Evolutionary conservation across 108 stramenopile species (phyloP), one percentile per base, ranked within the genome.

Genomic region (Parietichytrium sp.): DNA sequence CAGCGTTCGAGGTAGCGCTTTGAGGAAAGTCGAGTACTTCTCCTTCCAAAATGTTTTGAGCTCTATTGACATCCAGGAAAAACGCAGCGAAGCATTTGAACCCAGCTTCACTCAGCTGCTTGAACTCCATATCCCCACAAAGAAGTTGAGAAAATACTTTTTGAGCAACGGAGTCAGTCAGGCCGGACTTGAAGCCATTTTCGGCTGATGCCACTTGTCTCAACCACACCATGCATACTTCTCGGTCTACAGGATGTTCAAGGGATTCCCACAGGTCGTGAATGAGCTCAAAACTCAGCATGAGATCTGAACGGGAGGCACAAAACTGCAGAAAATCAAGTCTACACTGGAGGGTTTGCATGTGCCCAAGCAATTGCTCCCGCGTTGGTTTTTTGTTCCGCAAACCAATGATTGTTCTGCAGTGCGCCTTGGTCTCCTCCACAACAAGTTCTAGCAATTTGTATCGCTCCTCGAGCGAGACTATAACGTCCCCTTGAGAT

Each of bases 51-150:
- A 72, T 45, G 42, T 72, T 25, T 42, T 72, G 38, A 6, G 61
- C 61, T 6, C 61, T 33, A 20, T 72, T 72, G 42, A 72, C 61
- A 25, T 72, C 61, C 15, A 72, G 61, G 33, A 72, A 72, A 25
- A 72, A 72, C 10, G 61, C 61, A 7, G 61, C 36, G 20, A 72
- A 72, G 61, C 61, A 72, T 42, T 25, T 72, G 61, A 72, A 72
- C 36, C 61, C 61, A 72, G 61, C 38, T 42, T 72, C 61, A 25
- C 61, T 72, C 61, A 72, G 61, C 42, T 72, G 61, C 61, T 72
- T 72, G 42, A 72, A 72, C 1, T 72, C 61, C 61, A 72, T 72
- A 25, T 72, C 61, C 42, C 61, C 61, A 25, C 61, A 72, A 25
- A 72, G 61, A 10, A 72, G 61, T 42, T 72, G 61, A 6, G 61